Conservation (phyloP, 2,329 filamentous ascomycete genomes). For the Fusarium dimerum region DNA sequence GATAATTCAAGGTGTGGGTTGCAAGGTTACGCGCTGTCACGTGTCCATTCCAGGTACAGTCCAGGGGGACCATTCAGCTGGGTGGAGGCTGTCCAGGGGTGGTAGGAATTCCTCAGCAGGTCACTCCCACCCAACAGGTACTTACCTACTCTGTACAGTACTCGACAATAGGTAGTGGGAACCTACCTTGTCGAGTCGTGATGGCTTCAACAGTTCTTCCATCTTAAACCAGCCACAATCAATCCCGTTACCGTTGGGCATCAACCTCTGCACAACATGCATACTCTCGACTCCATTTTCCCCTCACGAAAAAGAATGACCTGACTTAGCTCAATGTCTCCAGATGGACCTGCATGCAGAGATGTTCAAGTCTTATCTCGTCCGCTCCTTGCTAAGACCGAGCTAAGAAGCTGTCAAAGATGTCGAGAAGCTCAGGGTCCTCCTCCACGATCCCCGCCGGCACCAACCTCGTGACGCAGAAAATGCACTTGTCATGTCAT, state of each 20-base stretch:
- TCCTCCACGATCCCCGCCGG: background rate
- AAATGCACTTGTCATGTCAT: background rate
- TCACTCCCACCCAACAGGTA: too few species aligned
- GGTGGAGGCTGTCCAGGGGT: too few species aligned
- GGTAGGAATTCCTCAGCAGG: too few species aligned
- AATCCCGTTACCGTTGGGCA: too few species aligned
- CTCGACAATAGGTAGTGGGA: too few species aligned
- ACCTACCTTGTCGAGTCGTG: background rate
- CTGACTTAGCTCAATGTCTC: too few species aligned
- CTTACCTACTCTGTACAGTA: too few species aligned
- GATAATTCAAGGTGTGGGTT: background rate
- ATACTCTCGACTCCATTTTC: too few species aligned
- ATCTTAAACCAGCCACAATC: background rate
- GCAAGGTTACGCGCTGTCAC: background rate
- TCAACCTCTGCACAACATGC: too few species aligned
- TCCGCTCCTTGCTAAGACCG: background rate
- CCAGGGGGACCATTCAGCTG: background rate
- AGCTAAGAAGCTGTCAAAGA: background rate
- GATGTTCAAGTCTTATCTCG: background rate
- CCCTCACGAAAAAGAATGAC: too few species aligned
- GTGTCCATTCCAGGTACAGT: background rate
- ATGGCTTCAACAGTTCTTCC: background rate
- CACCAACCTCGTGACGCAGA: background rate
- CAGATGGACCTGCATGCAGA: too few species aligned
- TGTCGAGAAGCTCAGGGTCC: background rate